A percentile compares a stretch with the other conserved stretches of the same genome.
phyloP scores from a whole-genome alignment of 345 rosid species.

The Eucalyptus victrix region DNA sequence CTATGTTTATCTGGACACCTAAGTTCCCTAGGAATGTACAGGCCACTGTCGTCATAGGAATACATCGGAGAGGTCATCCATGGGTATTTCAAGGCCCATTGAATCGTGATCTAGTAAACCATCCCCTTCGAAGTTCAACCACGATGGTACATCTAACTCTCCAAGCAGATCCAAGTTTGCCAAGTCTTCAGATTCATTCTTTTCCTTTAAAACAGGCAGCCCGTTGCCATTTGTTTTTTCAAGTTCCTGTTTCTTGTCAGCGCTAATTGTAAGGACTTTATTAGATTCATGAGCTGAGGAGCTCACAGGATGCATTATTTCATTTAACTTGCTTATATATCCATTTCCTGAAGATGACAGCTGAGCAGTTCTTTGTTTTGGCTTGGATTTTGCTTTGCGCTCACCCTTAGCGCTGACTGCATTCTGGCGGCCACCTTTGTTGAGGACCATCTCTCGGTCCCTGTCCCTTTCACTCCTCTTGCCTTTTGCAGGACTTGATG shows the following conservation, averaged over 20 bases:
- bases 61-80: slow-evolving; percentile 48
- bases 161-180: slow-evolving; percentile 10
- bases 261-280: neutral
- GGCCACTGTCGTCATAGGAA: slow-evolving; percentile 3
- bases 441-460: slow-evolving; percentile 7
- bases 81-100: slow-evolving; percentile 39
- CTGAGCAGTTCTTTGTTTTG: slow-evolving; percentile 39
- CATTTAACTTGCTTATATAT: neutral
- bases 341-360: slow-evolving; percentile 25
- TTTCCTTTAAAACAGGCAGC: slow-evolving; percentile 4
- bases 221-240: neutral
- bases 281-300: neutral
- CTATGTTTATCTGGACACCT: neutral
- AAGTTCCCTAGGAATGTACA: neutral
- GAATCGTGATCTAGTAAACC: slow-evolving; percentile 29
- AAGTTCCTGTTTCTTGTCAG: slow-evolving; percentile 13
- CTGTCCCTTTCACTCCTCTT: slow-evolving; percentile 51
- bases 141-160: slow-evolving; percentile 20
- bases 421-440: slow-evolving; percentile 21
- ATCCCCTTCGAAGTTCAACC: slow-evolving; percentile 36
- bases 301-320: neutral
- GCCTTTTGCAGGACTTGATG: slow-evolving; percentile 33
- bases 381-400: slow-evolving; percentile 41
- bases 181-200: slow-evolving; percentile 9
- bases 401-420: slow-evolving; percentile 18